These are phyloP conservation scores for Pleurotus platypus DNA, from an alignment of 768 basidiomycete species.

Conservation along the genomic window DNA sequence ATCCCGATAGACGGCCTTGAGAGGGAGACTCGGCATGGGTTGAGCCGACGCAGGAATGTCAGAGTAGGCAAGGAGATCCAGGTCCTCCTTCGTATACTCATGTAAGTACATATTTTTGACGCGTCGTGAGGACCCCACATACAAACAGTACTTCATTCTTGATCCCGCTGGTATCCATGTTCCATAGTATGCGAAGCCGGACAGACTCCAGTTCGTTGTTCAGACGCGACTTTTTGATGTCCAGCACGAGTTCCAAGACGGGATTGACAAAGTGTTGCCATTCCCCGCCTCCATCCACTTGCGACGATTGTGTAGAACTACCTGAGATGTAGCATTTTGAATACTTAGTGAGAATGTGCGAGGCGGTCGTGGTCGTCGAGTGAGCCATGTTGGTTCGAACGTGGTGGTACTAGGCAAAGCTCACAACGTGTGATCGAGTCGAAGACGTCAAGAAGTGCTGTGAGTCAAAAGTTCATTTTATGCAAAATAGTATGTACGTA, in stretches of 20 bases:
- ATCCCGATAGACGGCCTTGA: constrained; percentile 79
- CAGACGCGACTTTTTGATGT: constrained; percentile 45
- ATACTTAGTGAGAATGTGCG: constrained; percentile 59
- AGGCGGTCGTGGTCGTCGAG: constrained; percentile 57
- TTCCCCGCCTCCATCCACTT: constrained; percentile 31
- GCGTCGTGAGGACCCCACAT: constrained; percentile 25
- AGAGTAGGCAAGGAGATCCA: constrained; percentile 72
- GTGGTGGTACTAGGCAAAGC: neutral
- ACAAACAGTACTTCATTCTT: constrained; percentile 66
- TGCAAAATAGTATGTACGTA: neutral
- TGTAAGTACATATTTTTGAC: constrained; percentile 6
- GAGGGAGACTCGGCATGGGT: constrained; percentile 42
- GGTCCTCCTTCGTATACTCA: constrained; percentile 54
- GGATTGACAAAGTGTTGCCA: constrained; percentile 84
- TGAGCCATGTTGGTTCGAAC: constrained; percentile 31
- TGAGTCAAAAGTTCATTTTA: neutral
- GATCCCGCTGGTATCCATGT: constrained; percentile 36
- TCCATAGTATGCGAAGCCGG: constrained; percentile 64
- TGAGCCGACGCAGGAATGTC: constrained; percentile 26
- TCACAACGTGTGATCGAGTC: neutral
- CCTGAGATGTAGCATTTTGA: constrained; percentile 58
- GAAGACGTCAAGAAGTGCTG: neutral
- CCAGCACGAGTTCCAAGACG: constrained; percentile 56
- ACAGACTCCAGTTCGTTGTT: constrained; percentile 57
- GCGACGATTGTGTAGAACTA: constrained; percentile 12